Conservation (phyloP, 345 rosid species). For the Fremontodendron californicum region DNA sequence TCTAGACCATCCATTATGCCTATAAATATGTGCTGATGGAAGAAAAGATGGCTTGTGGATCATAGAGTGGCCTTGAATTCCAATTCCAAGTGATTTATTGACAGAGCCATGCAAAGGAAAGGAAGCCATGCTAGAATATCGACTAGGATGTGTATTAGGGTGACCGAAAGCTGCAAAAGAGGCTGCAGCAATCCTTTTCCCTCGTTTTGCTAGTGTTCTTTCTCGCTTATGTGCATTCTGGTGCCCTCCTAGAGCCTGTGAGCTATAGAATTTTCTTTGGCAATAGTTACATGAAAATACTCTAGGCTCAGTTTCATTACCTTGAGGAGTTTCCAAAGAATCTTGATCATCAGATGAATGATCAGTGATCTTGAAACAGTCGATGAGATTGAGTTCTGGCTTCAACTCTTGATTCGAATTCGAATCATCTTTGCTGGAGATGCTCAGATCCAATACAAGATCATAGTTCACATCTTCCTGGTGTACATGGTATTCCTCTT, state of each 20-base stretch:
- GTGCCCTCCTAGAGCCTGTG: conserved; percentile 95
- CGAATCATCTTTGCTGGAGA: conserved; percentile 39
- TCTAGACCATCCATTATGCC: conserved; percentile 42
- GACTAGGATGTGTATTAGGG: conserved; percentile 17
- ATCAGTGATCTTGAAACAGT: conserved; percentile 26
- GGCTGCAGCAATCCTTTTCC: conserved; percentile 34
- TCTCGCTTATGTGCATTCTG: conserved; percentile 97
- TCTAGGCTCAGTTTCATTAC: conserved; percentile 46
- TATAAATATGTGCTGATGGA: conserved; percentile 24
- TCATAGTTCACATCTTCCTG: conserved; percentile 8
- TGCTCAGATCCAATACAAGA: conserved; percentile 60
- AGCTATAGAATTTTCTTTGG: conserved; percentile 87
- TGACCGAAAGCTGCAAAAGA: conserved; percentile 36
- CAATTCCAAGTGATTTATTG: conserved; percentile 58
- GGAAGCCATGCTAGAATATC: conserved; percentile 63
- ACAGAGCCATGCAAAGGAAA: conserved; percentile 71
- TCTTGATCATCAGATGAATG: conserved; percentile 13
- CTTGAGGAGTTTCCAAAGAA: conserved; percentile 25
- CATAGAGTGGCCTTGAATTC: conserved; percentile 72
- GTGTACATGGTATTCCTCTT: background rate
- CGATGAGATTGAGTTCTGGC: conserved; percentile 52
- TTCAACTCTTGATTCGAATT: conserved; percentile 20
- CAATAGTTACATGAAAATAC: conserved; percentile 87
- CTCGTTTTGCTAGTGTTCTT: conserved; percentile 81
- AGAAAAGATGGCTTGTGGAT: conserved; percentile 46